A percentile compares a stretch with the other conserved stretches of the same genome.
These are phyloP conservation scores for Fusarium compactum DNA, from an alignment of 2,329 filamentous ascomycete species.

Conservation along the genomic window DNA sequence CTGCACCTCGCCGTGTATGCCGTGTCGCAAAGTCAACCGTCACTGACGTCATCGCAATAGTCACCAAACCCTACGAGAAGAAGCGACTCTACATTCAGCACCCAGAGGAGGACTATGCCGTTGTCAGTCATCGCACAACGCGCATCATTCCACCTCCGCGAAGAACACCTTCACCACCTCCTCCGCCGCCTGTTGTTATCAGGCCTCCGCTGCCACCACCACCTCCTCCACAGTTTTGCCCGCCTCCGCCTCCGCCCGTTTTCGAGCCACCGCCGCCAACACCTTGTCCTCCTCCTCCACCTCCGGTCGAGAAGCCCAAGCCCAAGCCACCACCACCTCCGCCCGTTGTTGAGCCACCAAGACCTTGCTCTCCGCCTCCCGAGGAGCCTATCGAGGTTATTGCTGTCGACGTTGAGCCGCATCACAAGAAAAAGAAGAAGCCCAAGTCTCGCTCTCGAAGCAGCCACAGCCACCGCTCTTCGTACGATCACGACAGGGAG, in stretches of 20 bases:
- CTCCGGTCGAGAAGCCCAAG: constrained; percentile 25
- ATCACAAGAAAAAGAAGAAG: constrained; percentile 45
- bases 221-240: constrained; percentile 21
- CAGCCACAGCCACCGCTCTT: constrained; percentile 47
- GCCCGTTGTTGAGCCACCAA: constrained; percentile 30
- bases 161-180: constrained; percentile 47
- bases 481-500: constrained; percentile 56
- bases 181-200: constrained; percentile 39
- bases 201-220: constrained; percentile 44
- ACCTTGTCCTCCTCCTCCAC: constrained; percentile 39
- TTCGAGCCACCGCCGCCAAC: constrained; percentile 21
- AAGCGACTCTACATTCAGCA: constrained; percentile 59
- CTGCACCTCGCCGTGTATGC: constrained; percentile 23
- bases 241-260: constrained; percentile 34
- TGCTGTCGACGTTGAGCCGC: constrained; percentile 53
- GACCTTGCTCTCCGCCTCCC: constrained; percentile 45
- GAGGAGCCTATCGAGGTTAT: constrained; percentile 55
- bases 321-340: constrained; percentile 44
- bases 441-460: constrained; percentile 49
- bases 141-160: constrained; percentile 52
- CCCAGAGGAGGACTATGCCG: constrained; percentile 55
- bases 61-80: constrained; percentile 52
- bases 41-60: constrained; percentile 45
- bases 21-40: constrained; percentile 22
- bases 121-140: constrained; percentile 54